A percentile compares a stretch with the other conserved stretches of the same genome.
These are phyloP conservation scores for Sparassis latifolia DNA, from an alignment of 1,284 basidiomycete species.

Conservation along the genomic window DNA sequence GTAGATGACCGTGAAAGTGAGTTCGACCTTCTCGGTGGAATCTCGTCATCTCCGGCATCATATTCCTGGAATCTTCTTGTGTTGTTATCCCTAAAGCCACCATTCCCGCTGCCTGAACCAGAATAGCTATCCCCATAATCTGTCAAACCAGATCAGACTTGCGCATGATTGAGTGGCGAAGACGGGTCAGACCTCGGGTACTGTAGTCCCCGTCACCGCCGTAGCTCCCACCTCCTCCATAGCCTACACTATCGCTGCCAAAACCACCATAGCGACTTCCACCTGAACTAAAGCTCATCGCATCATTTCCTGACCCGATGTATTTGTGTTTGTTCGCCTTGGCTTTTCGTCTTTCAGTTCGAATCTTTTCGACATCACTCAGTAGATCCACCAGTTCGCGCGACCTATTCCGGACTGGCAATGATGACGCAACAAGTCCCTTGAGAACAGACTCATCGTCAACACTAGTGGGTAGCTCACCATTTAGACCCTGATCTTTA, in stretches of 20 bases:
- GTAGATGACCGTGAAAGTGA: conserved; percentile 24
- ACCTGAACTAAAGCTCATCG: conserved; percentile 54
- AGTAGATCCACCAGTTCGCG: conserved; percentile 89
- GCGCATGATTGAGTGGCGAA: background rate
- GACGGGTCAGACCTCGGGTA: conserved; percentile 10
- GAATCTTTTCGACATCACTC: conserved; percentile 87
- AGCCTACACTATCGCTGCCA: conserved; percentile 57
- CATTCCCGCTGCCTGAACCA: conserved; percentile 38
- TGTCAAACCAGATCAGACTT: conserved; percentile 8
- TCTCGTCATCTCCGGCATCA: conserved; percentile 93
- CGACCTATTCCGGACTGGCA: conserved; percentile 90
- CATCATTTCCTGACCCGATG: conserved; percentile 79
- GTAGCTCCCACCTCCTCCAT: conserved; percentile 25
- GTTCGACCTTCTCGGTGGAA: conserved; percentile 35
- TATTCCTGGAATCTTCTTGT: conserved; percentile 83
- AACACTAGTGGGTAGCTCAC: conserved; percentile 35
- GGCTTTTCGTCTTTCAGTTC: conserved; percentile 87
- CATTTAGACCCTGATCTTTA: conserved; percentile 98
- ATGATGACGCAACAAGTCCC: background rate
- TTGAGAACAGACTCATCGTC: background rate
- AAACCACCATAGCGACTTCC: conserved; percentile 76
- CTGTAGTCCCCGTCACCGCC: conserved; percentile 19
- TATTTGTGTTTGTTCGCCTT: conserved; percentile 94
- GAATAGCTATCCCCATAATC: conserved; percentile 31
- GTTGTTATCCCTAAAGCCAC: conserved; percentile 52